Percentiles rank a stretch among this genome's conserved stretches.
phyloP scores from a whole-genome alignment of 1,139 yeast genomes.

The Lodderomyces margitis region DNA sequence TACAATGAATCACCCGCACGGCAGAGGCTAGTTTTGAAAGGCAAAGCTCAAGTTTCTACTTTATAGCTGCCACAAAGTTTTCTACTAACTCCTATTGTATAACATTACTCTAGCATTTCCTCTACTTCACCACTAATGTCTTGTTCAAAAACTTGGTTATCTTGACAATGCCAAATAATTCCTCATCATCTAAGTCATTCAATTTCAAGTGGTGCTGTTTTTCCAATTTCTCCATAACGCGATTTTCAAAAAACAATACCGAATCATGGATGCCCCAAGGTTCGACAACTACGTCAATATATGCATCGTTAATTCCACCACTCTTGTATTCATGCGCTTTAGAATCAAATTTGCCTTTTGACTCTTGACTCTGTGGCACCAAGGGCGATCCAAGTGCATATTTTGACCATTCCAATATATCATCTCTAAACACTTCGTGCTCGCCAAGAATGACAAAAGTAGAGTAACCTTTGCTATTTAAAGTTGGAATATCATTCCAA shows the following conservation, averaged over 20 bases:
- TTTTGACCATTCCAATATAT: conserved; percentile 35
- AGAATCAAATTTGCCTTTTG: conserved; percentile 22
- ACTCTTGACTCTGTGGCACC: conserved; percentile 24
- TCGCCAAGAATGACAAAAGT: conserved; percentile 39
- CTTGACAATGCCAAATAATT: conserved; percentile 29
- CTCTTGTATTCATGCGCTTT: conserved; percentile 18
- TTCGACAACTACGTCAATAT: conserved; percentile 28
- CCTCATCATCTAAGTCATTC: conserved; percentile 18
- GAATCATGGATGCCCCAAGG: conserved; percentile 48
- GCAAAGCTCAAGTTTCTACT: too few species aligned
- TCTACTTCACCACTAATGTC: too few species aligned
- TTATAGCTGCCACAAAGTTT: too few species aligned
- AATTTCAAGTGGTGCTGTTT: conserved; percentile 11
- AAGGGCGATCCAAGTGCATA: conserved; percentile 32
- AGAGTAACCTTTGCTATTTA: conserved; percentile 23
- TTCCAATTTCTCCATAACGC: conserved; percentile 14
- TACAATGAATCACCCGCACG: too few species aligned
- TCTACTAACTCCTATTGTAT: too few species aligned
- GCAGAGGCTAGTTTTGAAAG: too few species aligned
- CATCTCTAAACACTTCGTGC: conserved; percentile 45
- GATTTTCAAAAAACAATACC: conserved; percentile 32
- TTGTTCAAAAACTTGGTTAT: conserved; percentile 30
- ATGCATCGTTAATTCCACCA: conserved; percentile 15
- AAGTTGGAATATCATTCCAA: conserved; percentile 37
- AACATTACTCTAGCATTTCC: too few species aligned